A percentile compares a stretch with the other conserved stretches of the same genome.
Evolutionary conservation across 352 stramenopile genomes (phyloP).

Genomic region (Globisporangium cederbergense): DNA sequence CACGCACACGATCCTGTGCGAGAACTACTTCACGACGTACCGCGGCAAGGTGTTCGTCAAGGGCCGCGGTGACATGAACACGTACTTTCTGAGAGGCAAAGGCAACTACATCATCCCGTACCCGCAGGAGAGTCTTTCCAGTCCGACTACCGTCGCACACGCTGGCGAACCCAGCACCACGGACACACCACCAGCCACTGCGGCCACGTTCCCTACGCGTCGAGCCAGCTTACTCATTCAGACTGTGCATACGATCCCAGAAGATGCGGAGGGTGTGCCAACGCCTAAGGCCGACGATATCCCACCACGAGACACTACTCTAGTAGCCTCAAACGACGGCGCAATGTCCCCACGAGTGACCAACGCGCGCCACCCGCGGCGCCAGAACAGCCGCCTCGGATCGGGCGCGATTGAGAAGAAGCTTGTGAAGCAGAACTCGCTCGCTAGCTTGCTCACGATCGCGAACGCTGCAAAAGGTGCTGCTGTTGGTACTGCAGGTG

Average conservation of each 20-base stretch:
- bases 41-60: slow-evolving; percentile 82
- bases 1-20: slow-evolving; percentile 59
- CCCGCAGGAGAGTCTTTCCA: slow-evolving; percentile 18
- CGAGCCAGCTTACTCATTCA: slow-evolving; percentile 12
- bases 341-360: slow-evolving; percentile 6
- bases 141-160: not conserved
- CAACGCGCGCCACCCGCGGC: slow-evolving; percentile 18
- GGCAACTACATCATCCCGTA: slow-evolving; percentile 55
- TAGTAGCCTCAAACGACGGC: not conserved
- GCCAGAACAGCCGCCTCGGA: slow-evolving; percentile 11
- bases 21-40: slow-evolving; percentile 66
- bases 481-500: not conserved
- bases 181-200: not conserved
- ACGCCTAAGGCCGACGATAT: slow-evolving; percentile 2
- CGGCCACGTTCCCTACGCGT: not conserved
- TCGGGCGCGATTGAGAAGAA: not conserved
- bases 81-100: slow-evolving; percentile 71
- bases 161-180: not conserved
- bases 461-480: slow-evolving; percentile 7
- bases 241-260: slow-evolving; percentile 20
- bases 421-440: slow-evolving; percentile 25
- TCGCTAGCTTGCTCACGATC: slow-evolving; percentile 26
- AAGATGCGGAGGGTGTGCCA: slow-evolving; percentile 9
- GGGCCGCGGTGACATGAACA: slow-evolving; percentile 79
- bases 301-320: not conserved